A percentile compares a stretch with the other conserved stretches of the same genome.
phyloP scores from a whole-genome alignment of 148 eudicot species.

The Salicornia ramosissima region DNA sequence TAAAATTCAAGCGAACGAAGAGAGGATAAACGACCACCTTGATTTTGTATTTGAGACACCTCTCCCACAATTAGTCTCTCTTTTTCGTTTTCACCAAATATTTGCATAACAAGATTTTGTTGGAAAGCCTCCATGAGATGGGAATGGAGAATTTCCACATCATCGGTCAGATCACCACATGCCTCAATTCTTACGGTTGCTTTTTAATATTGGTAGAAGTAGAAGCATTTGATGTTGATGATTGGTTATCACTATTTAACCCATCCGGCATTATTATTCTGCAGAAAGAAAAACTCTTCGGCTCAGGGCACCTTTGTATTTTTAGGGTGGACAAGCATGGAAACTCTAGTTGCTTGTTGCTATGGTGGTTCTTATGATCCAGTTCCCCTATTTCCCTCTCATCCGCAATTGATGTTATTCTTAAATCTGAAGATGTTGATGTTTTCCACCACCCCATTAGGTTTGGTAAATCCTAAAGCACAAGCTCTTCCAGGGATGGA shows the following conservation, averaged over 20 bases:
- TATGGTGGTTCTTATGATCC: too few species aligned
- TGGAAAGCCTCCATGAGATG: too few species aligned
- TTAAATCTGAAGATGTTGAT: not conserved
- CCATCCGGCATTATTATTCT: too few species aligned
- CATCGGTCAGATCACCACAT: too few species aligned
- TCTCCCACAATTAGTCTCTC: not conserved
- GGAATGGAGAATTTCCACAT: not conserved
- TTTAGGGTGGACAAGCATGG: not conserved
- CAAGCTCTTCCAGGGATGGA: slow-evolving; percentile 12
- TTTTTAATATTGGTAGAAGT: too few species aligned
- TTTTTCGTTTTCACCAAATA: not conserved
- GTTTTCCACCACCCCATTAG: slow-evolving; percentile 7
- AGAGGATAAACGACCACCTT: not conserved
- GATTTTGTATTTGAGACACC: not conserved
- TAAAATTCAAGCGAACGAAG: not conserved
- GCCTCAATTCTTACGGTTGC: too few species aligned
- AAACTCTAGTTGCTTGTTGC: too few species aligned
- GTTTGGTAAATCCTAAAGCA: not conserved
- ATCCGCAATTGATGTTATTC: too few species aligned
- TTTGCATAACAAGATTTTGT: not conserved
- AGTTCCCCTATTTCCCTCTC: too few species aligned
- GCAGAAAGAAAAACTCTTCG: not conserved
- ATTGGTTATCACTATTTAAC: too few species aligned
- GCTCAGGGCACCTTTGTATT: not conserved
- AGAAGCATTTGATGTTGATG: too few species aligned